Base-by-base conservation (phyloP, 139 green algal genomes). In the Closterium sp. region DNA sequence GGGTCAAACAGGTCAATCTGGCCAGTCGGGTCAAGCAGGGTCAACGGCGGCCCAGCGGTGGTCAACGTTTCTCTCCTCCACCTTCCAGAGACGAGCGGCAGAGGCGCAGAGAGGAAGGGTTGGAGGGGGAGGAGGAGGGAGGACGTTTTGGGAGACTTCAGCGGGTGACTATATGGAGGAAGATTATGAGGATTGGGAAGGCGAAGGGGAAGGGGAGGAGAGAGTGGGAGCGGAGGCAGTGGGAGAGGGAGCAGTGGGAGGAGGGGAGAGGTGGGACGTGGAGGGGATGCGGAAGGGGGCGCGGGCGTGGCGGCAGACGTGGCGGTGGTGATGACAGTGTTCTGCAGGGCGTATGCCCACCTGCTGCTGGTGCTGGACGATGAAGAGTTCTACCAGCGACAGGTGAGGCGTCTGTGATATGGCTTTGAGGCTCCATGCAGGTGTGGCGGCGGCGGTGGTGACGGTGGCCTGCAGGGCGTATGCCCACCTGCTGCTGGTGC, bases 341-440 rank as follows among this genome's bases (percentile, higher is more conserved):
- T 94, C 34, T 94, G 83, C 36, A 5, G 12, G 9, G 87, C 88
- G 30, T 94, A 94, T 38, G 30, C 87, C 9, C 96, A 98, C 90
- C 91, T 97, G 84, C 94, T 99, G 91, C 88, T 97, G 33, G 96
- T 98, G 66, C 93, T 98, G 16, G 97, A 98, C 89, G 97, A 99
- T 92, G 90, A 92, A 0, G 96, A 98, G 88, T 97, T 99, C 89
- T 95, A 98, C 90, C 90, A 95, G 31, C 86, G 36, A 5, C 94
- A 97, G 87, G 86, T 31, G 89, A 33, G n/a, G 92, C 91, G n/a
- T n/a, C n/a, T n/a, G n/a, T n/a, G n/a, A n/a, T n/a, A n/a, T n/a
- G n/a, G n/a, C n/a, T n/a, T n/a, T n/a, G n/a, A n/a, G n/a, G n/a
- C n/a, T n/a, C n/a, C n/a, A n/a, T n/a, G n/a, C n/a, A n/a, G n/a